Evolutionary conservation across 495 filamentous ascomycete genomes (phyloP).

Genomic region (Cercophora newfieldiana): DNA sequence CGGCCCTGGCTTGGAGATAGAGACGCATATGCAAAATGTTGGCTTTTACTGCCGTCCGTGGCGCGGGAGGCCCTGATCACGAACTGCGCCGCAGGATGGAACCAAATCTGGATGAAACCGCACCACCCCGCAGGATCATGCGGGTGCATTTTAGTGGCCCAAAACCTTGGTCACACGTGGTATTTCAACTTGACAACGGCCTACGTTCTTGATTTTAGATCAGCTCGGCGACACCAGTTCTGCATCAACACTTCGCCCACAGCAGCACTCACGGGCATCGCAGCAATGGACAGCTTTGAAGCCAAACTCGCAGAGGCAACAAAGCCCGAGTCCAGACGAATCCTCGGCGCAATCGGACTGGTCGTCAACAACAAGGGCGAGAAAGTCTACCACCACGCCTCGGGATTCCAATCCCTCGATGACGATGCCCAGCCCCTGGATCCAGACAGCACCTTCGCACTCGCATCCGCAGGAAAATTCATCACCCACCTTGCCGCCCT

Average conservation of each 20-base stretch:
- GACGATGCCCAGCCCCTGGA: constrained; percentile 7
- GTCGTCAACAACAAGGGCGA: neutral
- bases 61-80: neutral
- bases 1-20: neutral
- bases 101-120: neutral
- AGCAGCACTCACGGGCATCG: neutral
- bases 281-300: constrained; percentile 4
- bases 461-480: constrained; percentile 23
- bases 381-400: constrained; percentile 15
- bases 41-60: neutral
- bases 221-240: neutral
- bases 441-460: constrained; percentile 12
- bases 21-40: neutral
- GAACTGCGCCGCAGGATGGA: neutral
- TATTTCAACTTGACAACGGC: neutral
- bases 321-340: neutral
- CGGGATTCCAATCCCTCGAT: constrained; percentile 14
- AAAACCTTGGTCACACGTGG: neutral
- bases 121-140: constrained; percentile 5
- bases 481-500: constrained; percentile 28
- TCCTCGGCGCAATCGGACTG: constrained; percentile 6
- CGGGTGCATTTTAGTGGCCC: constrained; percentile 1
- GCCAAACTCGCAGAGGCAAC: constrained; percentile 1
- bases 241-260: neutral
- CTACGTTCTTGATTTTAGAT: neutral